Percentiles rank a stretch among this genome's conserved stretches.
phyloP scores from a whole-genome alignment of 768 basidiomycete genomes.

The Austroboletus festivus region DNA sequence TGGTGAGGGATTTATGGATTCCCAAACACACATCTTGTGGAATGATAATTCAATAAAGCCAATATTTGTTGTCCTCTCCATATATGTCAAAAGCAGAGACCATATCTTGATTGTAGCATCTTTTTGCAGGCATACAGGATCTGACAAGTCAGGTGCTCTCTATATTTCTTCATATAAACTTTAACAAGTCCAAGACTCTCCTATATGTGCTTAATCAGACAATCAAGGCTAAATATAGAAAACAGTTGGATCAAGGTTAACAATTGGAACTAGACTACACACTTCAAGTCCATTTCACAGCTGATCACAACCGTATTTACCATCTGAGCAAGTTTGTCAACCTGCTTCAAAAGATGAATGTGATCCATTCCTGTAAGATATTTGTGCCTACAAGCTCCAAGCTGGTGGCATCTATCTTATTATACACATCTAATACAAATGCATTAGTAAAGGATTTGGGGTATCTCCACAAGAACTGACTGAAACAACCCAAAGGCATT shows the following conservation, averaged over 20 bases:
- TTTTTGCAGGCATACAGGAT: conserved; percentile 87
- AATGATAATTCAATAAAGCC: not conserved
- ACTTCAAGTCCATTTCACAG: conserved; percentile 94
- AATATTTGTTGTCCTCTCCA: too few relatives aligned
- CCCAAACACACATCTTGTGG: conserved; percentile 82
- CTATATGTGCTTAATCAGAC: conserved; percentile 77
- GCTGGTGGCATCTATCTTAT: conserved; percentile 91
- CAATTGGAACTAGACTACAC: conserved; percentile 16
- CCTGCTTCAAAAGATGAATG: conserved; percentile 23
- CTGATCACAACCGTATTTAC: conserved; percentile 91
- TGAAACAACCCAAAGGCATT: too few relatives aligned
- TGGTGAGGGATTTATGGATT: conserved; percentile 83
- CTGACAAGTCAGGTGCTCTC: conserved; percentile 89
- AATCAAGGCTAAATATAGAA: conserved; percentile 49
- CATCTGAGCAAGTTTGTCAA: conserved; percentile 79
- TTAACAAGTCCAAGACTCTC: conserved; percentile 79
- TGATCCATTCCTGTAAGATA: not conserved
- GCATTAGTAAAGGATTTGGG: not conserved
- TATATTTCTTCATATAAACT: conserved; percentile 96
- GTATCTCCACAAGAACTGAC: conserved; percentile 40
- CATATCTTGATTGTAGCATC: conserved; percentile 90
- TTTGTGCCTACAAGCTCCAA: conserved; percentile 50
- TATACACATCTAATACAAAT: conserved; percentile 77
- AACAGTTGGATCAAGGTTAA: conserved; percentile 1
- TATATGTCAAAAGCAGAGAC: too few relatives aligned